Evolutionary conservation across 1,139 yeast species (phyloP), one percentile per base, ranked within the genome.

Genomic region (Hyphopichia khmerensis): DNA sequence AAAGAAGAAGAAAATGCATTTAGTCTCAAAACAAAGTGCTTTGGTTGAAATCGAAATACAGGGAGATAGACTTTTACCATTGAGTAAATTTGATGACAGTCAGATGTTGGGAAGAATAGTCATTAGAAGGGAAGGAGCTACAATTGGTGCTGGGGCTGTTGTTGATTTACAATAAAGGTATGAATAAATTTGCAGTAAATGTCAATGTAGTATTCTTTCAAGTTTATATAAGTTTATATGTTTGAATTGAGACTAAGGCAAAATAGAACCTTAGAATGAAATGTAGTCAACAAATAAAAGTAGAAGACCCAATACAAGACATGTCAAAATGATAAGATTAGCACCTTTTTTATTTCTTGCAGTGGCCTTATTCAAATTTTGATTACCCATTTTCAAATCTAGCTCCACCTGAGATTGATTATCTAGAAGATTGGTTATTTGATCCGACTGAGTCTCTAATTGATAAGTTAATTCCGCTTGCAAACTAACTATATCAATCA

Each of bases 131-230:
- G 96, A 88, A 52, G 97, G 98, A 2, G 59, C 72, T 24, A 89
- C 97, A 0, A 77, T 93, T 39, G 98, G 96, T 9, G 96, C 97
- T 0, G 98, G 98, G 24, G 73, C 72, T 2, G 82, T 84, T 33
- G 43, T 59, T 16, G 62, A 62, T 37, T 41, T 43, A 39, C 44
- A 43, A 29, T n/a, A 32, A 6, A 32, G 13, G 4, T 16, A 9
- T 32, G 39, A n/a, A 9, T 11, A 7, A 32, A 13, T 4, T 8
- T 23, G 8, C 17, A 6, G 9, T 29, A n/a, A 34, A 9, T 11
- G 19, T 26, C 29, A n/a, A n/a, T n/a, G n/a, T n/a, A n/a, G n/a
- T n/a, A n/a, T n/a, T n/a, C n/a, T n/a, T n/a, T n/a, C n/a, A n/a
- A n/a, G n/a, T n/a, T n/a, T n/a, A n/a, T n/a, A n/a, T n/a, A n/a